Base-by-base conservation (phyloP, 495 filamentous ascomycete genomes). In the Aspergillus bridgeri region DNA sequence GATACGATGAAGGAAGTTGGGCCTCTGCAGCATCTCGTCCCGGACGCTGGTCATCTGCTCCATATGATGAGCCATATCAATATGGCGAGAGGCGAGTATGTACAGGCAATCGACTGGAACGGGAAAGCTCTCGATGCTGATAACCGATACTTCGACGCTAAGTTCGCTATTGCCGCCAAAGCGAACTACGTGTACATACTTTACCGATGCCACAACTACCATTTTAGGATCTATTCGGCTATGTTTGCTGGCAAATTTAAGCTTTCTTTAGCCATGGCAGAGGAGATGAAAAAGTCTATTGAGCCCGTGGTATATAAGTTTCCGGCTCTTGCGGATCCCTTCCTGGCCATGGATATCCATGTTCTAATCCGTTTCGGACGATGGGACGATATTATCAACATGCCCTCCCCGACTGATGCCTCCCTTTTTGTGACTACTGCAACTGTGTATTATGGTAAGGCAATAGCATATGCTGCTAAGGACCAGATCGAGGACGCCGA, bases 61-160 rank as follows among this genome's bases (percentile, higher is more conserved):
- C 86, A 89, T 59, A 89, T 89, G 86, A 85, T 86, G 0, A 78
- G 80, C 0, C 86, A 89, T 66, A 69, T 89, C 46, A 85, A 89
- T 64, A 72, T 88, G 6, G 70, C 87, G 6, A 75, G 81, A 23
- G 86, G 86, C 5, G 83, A 88, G 59, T 89, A 86, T 64, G 71
- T 78, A 2, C 73, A 70, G 8, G 83, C 83, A 0, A 77, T 89
- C 42, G 68, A 67, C 8, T 80, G 81, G 6, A 89, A 88, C 65
- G 66, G 75, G 33, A 69, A 71, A 8, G 83, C 84, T 18, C 81
- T 83, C 21, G 50, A 69, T 0, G 80, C 83, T 7, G 86, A 88
- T 60, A 77, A 83, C 46, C 78, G 80, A 62, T 88, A 79, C 60
- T 69, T 86, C 24, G 60, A 65, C 6, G 24, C 18, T 15, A 23